phyloP scores from a whole-genome alignment of 140 eudicot genomes.

The Senecio squalidus region DNA sequence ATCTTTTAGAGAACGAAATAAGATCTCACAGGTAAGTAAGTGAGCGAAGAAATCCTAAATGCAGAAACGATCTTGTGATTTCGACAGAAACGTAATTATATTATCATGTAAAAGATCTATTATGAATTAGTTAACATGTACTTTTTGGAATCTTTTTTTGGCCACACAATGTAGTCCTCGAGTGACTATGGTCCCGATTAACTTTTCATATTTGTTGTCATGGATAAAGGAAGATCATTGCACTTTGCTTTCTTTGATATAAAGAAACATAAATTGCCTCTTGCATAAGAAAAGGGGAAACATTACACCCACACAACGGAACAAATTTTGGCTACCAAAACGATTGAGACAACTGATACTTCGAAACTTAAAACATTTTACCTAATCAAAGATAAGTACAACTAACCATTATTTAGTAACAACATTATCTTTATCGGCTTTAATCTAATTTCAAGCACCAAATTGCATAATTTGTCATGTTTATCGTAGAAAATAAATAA shows the following conservation, averaged over 20 bases:
- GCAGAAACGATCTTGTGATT: neutral
- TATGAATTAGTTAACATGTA: neutral
- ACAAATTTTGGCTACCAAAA: neutral
- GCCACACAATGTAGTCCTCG: slow-evolving; percentile 7
- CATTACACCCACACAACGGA: neutral
- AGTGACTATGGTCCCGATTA: slow-evolving; percentile 13
- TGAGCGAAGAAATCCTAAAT: too few relatives aligned
- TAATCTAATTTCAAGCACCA: neutral
- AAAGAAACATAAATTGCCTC: too few relatives aligned
- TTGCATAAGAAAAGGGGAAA: neutral
- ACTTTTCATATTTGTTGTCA: slow-evolving; percentile 2
- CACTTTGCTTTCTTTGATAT: neutral
- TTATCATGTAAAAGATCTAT: neutral
- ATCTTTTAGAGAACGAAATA: neutral
- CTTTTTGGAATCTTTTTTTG: slow-evolving; percentile 4
- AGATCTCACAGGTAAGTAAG: neutral
- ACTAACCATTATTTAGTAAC: neutral
- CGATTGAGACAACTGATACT: slow-evolving; percentile 1
- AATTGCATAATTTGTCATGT: neutral
- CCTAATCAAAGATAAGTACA: neutral
- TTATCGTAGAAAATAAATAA: neutral
- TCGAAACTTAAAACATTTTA: neutral
- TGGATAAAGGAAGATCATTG: neutral
- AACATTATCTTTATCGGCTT: slow-evolving; percentile 3
- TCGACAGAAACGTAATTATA: neutral